Conservation (phyloP, 306 rosid genomes). For the Gleditsia sinensis region DNA sequence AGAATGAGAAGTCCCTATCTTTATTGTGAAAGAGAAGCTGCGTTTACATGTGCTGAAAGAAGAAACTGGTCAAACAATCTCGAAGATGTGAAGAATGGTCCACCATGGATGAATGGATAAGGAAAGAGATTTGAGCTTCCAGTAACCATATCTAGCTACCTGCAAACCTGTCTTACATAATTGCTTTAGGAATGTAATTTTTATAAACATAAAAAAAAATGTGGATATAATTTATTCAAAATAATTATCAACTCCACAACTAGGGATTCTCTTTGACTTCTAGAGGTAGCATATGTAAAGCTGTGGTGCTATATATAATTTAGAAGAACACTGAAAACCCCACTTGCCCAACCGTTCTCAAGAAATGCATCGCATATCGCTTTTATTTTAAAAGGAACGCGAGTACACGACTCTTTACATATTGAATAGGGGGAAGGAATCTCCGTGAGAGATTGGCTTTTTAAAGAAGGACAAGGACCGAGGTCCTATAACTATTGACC, state of each 20-base stretch:
- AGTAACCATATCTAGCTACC: slow-evolving; percentile 18
- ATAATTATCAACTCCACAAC: too few species aligned
- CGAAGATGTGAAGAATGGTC: slow-evolving; percentile 27
- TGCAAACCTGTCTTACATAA: slow-evolving; percentile 15
- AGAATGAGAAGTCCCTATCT: slow-evolving; percentile 32
- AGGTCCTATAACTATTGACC: slow-evolving; percentile 26
- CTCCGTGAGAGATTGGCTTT: slow-evolving; percentile 29
- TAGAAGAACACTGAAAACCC: too few species aligned
- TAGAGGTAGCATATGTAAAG: too few species aligned
- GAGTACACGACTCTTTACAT: too few species aligned
- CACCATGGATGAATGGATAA: slow-evolving; percentile 20
- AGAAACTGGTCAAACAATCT: slow-evolving; percentile 35
- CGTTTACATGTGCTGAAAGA: slow-evolving; percentile 32
- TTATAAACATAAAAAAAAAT: too few species aligned
- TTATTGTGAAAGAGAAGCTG: slow-evolving; percentile 13
- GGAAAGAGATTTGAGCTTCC: neutral
- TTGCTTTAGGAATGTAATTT: too few species aligned
- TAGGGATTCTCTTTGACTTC: too few species aligned
- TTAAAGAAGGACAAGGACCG: slow-evolving; percentile 9
- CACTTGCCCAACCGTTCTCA: neutral
- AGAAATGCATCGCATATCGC: neutral
- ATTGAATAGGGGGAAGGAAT: slow-evolving; percentile 8
- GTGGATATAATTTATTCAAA: too few species aligned
- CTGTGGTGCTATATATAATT: too few species aligned
- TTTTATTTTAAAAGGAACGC: neutral